Base-by-base conservation (phyloP, 148 eudicot species). In the Hydrangea macrophylla region DNA sequence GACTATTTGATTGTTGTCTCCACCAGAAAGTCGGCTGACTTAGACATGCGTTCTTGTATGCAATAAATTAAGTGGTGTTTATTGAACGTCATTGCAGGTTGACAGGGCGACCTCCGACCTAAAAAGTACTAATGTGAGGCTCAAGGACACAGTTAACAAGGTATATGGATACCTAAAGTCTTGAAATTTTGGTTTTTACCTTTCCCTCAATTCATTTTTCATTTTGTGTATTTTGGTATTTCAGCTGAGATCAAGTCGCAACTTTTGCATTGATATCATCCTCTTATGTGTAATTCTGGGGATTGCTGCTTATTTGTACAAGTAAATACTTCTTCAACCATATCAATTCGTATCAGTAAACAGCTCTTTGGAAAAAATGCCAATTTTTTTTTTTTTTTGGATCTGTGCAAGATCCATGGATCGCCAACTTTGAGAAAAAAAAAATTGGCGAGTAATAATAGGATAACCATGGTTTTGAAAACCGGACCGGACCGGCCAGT, bases 191-290 rank as follows among this genome's bases (percentile, higher is more conserved):
- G 15, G 9, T 50, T 17, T 65, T 7, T 12, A 2, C 26, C 20
- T 24, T 24, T 1, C 51, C 5, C 28, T 27, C 66, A 11, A 13
- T 67, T 57, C 9, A 9, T 48, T 28, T 60, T 31, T 27, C 6
- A 0, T 45, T 11, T 12, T 37, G 44, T 53, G 31, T 15, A 33
- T 53, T 55, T 27, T 65, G 17, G 18, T 67, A 7, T 75, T 80
- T 66, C 86, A 87, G 92, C 81, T 82, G 71, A 78, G 92, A 50
- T 80, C 87, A 56, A 87, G 85, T 72, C 88, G 87, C 66, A 87
- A 87, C 69, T 87, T 87, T 71, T 84, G 92, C 80, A 74, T 84
- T 20, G 92, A 87, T 56, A 79, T 87, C 60, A 64, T 82, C 55
- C 83, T 84, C 70, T 27, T 87, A 60, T 78, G 80, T 59, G 39